A percentile compares a stretch with the other conserved stretches of the same genome.
Evolutionary conservation across 768 basidiomycete genomes (phyloP).

Genomic region (Ramaria sp.): DNA sequence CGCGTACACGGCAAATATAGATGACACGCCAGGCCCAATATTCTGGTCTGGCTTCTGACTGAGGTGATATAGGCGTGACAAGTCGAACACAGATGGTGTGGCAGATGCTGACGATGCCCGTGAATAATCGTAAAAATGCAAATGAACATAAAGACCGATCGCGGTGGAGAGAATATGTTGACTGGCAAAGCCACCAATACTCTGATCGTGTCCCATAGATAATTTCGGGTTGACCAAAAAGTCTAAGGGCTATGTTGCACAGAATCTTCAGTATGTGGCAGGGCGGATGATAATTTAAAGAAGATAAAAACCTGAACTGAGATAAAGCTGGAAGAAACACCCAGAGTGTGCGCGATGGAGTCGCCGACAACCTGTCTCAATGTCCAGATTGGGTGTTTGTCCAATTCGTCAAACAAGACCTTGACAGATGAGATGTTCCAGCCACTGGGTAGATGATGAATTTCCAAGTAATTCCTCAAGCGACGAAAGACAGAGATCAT

Average conservation of each 20-base stretch:
- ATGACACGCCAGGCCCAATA: neutral
- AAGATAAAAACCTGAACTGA: conserved; percentile 29
- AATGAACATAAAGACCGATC: neutral
- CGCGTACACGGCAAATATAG: neutral
- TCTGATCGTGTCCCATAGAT: too few relatives aligned
- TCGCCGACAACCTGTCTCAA: neutral
- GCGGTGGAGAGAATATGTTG: neutral
- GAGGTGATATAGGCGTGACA: neutral
- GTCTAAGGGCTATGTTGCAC: conserved; percentile 36
- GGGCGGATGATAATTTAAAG: conserved; percentile 8
- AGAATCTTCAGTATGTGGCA: conserved; percentile 11
- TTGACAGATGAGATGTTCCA: neutral
- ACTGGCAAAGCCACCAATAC: neutral
- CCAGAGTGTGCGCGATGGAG: conserved; percentile 13
- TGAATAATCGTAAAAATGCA: neutral
- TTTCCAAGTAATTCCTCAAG: neutral
- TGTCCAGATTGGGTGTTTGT: neutral
- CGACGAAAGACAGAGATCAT: neutral
- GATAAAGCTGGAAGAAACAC: conserved; percentile 28
- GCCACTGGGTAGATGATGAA: neutral
- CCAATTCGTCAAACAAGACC: neutral
- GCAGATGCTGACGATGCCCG: neutral
- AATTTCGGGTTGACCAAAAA: conserved; percentile 30
- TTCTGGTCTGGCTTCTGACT: neutral
- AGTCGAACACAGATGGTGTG: neutral